Conservation (phyloP, 805 yeast species). For the Wickerhamiella qilinensis region DNA sequence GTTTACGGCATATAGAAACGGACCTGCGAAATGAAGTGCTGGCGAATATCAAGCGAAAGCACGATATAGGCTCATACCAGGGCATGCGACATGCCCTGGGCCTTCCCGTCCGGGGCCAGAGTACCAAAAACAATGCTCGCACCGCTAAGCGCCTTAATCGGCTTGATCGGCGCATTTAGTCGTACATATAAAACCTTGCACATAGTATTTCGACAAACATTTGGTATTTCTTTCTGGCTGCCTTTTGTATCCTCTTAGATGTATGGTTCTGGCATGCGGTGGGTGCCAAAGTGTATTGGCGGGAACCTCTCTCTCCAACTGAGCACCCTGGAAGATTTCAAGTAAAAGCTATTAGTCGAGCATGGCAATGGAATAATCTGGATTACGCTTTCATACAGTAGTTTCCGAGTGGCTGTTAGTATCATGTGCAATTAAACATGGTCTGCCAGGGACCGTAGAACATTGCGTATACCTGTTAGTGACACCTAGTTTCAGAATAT, state of each 20-base stretch:
- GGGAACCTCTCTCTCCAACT: too few relatives aligned
- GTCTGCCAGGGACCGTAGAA: too few relatives aligned
- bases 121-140: slow-evolving; percentile 76
- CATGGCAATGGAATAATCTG: neutral
- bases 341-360: too few relatives aligned
- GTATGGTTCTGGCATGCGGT: too few relatives aligned
- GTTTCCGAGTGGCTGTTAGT: neutral
- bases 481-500: too few relatives aligned
- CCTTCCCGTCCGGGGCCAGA: slow-evolving; percentile 71
- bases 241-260: too few relatives aligned
- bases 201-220: neutral
- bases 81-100: slow-evolving; percentile 86
- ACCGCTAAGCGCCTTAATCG: slow-evolving; percentile 80
- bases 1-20: slow-evolving; percentile 70
- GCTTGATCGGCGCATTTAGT: slow-evolving; percentile 31
- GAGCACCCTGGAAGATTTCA: too few relatives aligned
- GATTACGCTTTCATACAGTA: neutral
- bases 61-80: slow-evolving; percentile 65
- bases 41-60: slow-evolving; percentile 64
- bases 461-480: too few relatives aligned
- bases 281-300: too few relatives aligned
- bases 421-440: too few relatives aligned
- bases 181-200: neutral
- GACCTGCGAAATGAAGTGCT: slow-evolving; percentile 42
- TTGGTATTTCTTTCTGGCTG: too few relatives aligned